phyloP scores from a whole-genome alignment of 441 rosid species.

The Caryocar brasiliense region DNA sequence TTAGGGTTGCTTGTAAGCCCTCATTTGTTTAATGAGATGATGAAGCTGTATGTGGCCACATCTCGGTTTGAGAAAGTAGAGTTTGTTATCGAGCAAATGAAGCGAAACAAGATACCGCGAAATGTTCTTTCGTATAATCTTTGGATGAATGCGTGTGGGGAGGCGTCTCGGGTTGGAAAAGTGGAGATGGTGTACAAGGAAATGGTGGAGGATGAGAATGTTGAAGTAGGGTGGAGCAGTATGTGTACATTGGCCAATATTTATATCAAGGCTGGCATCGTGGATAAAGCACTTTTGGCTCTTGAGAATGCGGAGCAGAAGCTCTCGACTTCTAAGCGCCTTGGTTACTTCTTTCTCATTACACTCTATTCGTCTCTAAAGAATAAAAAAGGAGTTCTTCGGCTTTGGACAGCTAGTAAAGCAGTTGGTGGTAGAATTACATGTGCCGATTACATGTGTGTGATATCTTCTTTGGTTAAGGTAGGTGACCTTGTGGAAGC shows the following conservation, averaged over 20 bases:
- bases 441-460: constrained; percentile 46
- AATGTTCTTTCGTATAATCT: constrained; percentile 54
- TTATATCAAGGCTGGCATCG: constrained; percentile 33
- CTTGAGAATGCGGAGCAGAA: constrained; percentile 37
- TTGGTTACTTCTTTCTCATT: constrained; percentile 48
- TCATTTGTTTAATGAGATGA: constrained; percentile 51
- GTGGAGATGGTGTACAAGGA: constrained; percentile 40
- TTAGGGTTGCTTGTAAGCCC: constrained; percentile 43
- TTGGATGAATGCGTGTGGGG: constrained; percentile 48
- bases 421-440: constrained; percentile 35
- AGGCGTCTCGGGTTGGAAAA: constrained; percentile 15
- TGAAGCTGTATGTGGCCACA: constrained; percentile 48
- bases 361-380: constrained; percentile 36
- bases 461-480: constrained; percentile 46
- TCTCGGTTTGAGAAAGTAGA: constrained; percentile 33
- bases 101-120: constrained; percentile 37
- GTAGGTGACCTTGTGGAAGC: constrained; percentile 37
- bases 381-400: constrained; percentile 37
- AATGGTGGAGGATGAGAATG: constrained; percentile 37
- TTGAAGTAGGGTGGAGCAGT: constrained; percentile 52
- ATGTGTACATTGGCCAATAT: constrained; percentile 40
- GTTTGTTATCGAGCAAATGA: constrained; percentile 41
- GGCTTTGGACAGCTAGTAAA: constrained; percentile 49
- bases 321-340: constrained; percentile 28
- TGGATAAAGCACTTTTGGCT: constrained; percentile 30